These are phyloP conservation scores for Primulina huaijiensis DNA, from an alignment of 257 asterid genomes.

Conservation along the genomic window DNA sequence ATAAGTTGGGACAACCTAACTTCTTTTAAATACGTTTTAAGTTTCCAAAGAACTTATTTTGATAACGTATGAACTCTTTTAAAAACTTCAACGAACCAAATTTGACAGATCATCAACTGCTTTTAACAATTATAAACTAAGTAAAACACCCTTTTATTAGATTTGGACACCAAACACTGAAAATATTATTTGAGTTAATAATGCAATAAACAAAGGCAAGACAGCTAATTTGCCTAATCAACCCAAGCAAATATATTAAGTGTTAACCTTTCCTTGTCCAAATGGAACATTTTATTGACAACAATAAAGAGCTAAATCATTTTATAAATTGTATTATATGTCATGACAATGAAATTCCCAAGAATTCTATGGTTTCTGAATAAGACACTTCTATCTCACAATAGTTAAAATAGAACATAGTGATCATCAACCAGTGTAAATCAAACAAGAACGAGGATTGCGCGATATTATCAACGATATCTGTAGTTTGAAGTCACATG, in stretches of 20 bases:
- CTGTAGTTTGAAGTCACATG: not conserved
- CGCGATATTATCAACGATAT: not conserved
- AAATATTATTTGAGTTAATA: not conserved
- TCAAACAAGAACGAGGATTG: not conserved
- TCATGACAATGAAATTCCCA: slow-evolving; percentile 12
- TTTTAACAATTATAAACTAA: too few species aligned
- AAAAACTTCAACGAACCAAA: too few species aligned
- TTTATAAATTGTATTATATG: not conserved
- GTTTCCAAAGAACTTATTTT: too few species aligned
- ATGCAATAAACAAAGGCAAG: slow-evolving; percentile 10
- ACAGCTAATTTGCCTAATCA: slow-evolving; percentile 5
- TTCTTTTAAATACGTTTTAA: too few species aligned
- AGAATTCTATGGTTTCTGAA: not conserved
- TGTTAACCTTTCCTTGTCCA: slow-evolving; percentile 8
- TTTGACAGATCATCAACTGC: too few species aligned
- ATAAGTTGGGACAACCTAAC: too few species aligned
- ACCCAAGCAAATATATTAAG: too few species aligned
- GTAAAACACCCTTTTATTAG: too few species aligned
- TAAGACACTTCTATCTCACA: not conserved
- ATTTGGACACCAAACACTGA: too few species aligned
- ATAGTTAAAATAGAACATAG: not conserved
- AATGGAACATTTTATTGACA: not conserved
- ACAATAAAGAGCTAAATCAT: not conserved
- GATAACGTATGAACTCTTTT: too few species aligned
- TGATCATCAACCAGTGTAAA: not conserved